phyloP scores from a whole-genome alignment of 257 asterid genomes.

The Salvia miltiorrhiza region DNA sequence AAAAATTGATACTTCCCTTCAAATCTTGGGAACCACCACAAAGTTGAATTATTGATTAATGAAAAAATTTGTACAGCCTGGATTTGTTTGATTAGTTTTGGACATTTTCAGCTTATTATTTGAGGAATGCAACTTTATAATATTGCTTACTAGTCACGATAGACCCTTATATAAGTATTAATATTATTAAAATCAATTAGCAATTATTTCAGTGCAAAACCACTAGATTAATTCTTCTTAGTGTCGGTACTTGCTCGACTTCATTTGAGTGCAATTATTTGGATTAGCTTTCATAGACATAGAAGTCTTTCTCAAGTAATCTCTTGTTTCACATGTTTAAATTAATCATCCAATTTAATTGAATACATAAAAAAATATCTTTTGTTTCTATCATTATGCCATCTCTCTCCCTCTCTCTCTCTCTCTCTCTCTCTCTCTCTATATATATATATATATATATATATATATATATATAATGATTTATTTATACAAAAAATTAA shows the following conservation, averaged over 20 bases:
- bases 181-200: neutral
- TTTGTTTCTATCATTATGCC: neutral
- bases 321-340: neutral
- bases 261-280: neutral
- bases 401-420: too few species aligned
- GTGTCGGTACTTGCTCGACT: neutral
- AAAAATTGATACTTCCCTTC: conserved; percentile 20
- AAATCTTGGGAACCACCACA: conserved; percentile 34
- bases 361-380: neutral
- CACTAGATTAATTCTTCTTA: too few species aligned
- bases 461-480: neutral
- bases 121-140: neutral
- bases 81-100: conserved; percentile 14
- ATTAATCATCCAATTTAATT: neutral
- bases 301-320: neutral
- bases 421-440: too few species aligned
- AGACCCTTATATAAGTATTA: neutral
- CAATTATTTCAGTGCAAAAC: neutral
- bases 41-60: conserved; percentile 28
- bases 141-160: conserved; percentile 1
- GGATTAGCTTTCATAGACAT: neutral
- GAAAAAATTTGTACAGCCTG: conserved; percentile 21
- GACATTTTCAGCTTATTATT: conserved; percentile 11
- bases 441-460: too few species aligned
- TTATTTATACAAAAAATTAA: neutral